Percentiles rank a stretch among this genome's conserved stretches.
Conservation (phyloP, 805 yeast species). For the Metschnikowia aberdeeniae region DNA sequence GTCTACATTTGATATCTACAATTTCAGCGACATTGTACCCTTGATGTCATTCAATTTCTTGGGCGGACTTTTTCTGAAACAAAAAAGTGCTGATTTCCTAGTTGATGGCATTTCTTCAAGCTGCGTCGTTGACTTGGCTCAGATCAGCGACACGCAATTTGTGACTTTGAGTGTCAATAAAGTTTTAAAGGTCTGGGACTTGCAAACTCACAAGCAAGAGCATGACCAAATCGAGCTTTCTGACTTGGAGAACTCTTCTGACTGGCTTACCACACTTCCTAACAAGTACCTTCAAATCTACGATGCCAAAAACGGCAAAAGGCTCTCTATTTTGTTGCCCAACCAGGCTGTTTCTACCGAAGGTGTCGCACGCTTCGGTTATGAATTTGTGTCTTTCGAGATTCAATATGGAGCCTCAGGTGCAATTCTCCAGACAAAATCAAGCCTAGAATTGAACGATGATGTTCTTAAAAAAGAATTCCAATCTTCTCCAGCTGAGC, state of each 20-base stretch:
- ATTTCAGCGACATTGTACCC: conserved; percentile 50
- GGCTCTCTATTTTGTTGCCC: conserved; percentile 12
- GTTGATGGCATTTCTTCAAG: conserved; percentile 37
- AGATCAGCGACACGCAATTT: conserved; percentile 33
- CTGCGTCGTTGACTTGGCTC: conserved; percentile 41
- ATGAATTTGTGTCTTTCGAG: conserved; percentile 24
- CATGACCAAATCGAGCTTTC: conserved; percentile 1
- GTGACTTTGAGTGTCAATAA: conserved; percentile 55
- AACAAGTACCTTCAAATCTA: conserved; percentile 26
- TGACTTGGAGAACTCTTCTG: conserved; percentile 1
- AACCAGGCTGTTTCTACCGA: conserved; percentile 12
- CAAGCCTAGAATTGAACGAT: conserved; percentile 2
- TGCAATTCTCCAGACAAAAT: neutral
- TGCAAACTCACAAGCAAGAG: conserved; percentile 30
- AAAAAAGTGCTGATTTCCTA: conserved; percentile 17
- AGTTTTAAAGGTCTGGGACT: conserved; percentile 57
- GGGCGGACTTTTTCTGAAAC: conserved; percentile 18
- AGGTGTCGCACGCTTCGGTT: conserved; percentile 16
- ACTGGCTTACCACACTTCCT: conserved; percentile 30
- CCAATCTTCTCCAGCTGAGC: neutral
- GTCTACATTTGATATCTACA: conserved; percentile 33
- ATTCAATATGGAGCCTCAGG: conserved; percentile 4
- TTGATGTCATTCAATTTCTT: conserved; percentile 29
- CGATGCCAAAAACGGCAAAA: neutral
- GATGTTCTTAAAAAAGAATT: neutral